These are phyloP conservation scores for Pythium sp. DNA, from an alignment of 352 stramenopile species.

Conservation along the genomic window DNA sequence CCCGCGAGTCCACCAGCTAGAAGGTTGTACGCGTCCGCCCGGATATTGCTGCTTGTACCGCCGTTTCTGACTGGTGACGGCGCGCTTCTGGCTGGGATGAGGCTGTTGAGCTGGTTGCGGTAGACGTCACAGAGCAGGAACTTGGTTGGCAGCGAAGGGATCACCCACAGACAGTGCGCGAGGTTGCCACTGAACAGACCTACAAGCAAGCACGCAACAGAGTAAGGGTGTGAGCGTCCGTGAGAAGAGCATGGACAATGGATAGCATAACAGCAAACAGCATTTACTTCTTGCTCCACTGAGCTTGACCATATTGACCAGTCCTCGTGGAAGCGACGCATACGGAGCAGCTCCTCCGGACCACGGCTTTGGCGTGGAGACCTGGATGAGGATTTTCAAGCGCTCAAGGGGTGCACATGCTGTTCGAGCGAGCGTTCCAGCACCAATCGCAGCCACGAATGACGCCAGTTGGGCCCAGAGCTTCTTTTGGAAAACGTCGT, in stretches of 20 bases:
- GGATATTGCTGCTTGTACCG: conserved; percentile 16
- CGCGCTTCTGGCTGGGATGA: conserved; percentile 16
- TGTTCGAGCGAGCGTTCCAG: conserved; percentile 60
- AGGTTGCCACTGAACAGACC: conserved; percentile 79
- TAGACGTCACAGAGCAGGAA: conserved; percentile 75
- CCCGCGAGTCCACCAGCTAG: conserved; percentile 62
- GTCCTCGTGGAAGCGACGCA: conserved; percentile 39
- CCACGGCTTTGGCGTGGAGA: conserved; percentile 26
- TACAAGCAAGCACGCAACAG: conserved; percentile 11
- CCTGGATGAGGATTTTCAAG: conserved; percentile 82
- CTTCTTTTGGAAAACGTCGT: conserved; percentile 17
- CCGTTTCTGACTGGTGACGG: background rate
- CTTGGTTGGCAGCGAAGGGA: conserved; percentile 80
- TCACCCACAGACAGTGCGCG: conserved; percentile 74
- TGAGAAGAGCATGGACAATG: background rate
- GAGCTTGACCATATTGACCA: conserved; percentile 72
- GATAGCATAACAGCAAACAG: background rate
- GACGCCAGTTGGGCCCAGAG: conserved; percentile 43
- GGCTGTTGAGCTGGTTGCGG: conserved; percentile 40
- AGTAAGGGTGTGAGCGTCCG: background rate
- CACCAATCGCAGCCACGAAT: conserved; percentile 59
- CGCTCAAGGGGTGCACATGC: conserved; percentile 72
- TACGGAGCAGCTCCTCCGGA: conserved; percentile 31
- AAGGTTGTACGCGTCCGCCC: conserved; percentile 54
- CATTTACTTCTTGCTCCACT: conserved; percentile 43